Percentiles rank a stretch among this genome's conserved stretches.
Evolutionary conservation across 1,284 basidiomycete genomes (phyloP).

Genomic region (Puccinia horiana): DNA sequence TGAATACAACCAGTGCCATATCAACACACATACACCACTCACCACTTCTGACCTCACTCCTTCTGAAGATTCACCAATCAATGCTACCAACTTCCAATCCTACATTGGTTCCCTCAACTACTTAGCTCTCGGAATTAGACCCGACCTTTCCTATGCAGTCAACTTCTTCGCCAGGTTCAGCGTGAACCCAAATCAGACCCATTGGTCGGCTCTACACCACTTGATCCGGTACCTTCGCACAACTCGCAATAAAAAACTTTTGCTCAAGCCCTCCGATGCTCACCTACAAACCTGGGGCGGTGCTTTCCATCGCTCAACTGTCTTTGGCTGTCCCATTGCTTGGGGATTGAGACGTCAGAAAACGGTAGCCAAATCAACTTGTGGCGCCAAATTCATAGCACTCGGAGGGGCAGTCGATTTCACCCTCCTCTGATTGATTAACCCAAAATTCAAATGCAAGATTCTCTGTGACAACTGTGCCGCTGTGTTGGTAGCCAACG

Average conservation of each 20-base stretch:
- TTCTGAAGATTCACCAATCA: not conserved
- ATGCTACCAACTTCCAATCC: not conserved
- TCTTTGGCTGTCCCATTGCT: not conserved
- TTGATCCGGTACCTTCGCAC: not conserved
- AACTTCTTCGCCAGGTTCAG: conserved; percentile 7
- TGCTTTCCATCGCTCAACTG: not conserved
- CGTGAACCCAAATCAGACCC: not conserved
- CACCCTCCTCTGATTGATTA: not conserved
- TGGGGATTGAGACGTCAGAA: conserved; percentile 11
- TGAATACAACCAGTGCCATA: not conserved
- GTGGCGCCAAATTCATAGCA: not conserved
- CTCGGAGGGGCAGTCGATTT: not conserved
- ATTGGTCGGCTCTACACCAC: conserved; percentile 4
- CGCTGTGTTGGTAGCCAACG: not conserved
- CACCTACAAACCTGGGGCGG: not conserved
- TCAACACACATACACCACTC: not conserved
- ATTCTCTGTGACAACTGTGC: conserved; percentile 8
- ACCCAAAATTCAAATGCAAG: not conserved
- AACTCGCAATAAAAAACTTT: not conserved
- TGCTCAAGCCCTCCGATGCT: no score
- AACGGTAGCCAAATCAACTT: not conserved
- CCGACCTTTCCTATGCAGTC: not conserved
- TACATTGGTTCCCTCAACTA: conserved; percentile 26
- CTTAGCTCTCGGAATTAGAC: conserved; percentile 4
- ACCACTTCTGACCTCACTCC: not conserved